phyloP scores from a whole-genome alignment of 208 protist species.

The Leishmania turanica region DNA sequence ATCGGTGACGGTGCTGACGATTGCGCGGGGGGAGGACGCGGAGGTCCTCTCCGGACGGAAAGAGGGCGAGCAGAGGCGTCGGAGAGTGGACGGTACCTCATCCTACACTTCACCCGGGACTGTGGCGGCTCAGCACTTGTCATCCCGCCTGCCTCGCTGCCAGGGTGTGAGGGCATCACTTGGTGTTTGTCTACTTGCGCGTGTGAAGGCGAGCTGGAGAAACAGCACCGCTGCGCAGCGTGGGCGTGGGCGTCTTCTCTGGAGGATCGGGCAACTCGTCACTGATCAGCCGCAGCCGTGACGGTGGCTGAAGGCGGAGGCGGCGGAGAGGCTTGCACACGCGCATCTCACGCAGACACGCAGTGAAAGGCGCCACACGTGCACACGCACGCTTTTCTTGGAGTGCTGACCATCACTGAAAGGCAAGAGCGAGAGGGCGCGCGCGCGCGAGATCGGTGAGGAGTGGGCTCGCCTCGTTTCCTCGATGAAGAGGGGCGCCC shows the following conservation, averaged over 20 bases:
- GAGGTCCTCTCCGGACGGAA: neutral
- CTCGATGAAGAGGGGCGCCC: neutral
- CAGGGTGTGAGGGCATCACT: neutral
- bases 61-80: neutral
- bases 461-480: neutral
- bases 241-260: neutral
- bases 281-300: neutral
- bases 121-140: neutral
- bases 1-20: neutral
- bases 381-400: neutral
- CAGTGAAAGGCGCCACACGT: neutral
- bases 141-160: neutral
- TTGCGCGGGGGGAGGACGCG: neutral
- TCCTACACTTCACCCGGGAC: neutral
- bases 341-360: neutral
- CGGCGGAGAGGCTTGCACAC: neutral
- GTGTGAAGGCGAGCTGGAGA: too few relatives aligned
- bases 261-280: neutral
- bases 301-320: neutral
- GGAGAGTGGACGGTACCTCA: neutral
- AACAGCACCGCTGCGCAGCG: neutral
- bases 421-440: neutral
- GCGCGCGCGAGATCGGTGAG: neutral
- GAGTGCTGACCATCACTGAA: neutral
- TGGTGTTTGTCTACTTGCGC: too few relatives aligned